Base-by-base conservation (phyloP, 805 yeast genomes). In the Suhomyces faveliae region DNA sequence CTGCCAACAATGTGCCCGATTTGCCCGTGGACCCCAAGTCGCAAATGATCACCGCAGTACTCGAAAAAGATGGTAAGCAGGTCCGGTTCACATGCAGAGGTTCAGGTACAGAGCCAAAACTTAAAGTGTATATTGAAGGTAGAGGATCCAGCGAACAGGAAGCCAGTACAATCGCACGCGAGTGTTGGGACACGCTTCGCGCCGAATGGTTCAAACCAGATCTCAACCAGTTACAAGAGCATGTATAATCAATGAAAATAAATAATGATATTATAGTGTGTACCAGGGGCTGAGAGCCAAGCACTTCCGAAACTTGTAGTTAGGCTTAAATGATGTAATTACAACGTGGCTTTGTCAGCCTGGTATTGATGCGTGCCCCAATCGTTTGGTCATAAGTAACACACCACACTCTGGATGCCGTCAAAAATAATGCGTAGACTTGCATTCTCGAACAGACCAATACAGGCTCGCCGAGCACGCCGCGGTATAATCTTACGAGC, bases 101-200 rank as follows among this genome's bases (percentile, higher is more conserved):
- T 0, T 89, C 96, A 3, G 99, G 99, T 9, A 92, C 99, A 0
- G 99, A 92, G 64, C 97, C 97, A 2, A 92, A 92, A 63, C 72
- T 92, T 53, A 92, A 92, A 64, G 87, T 92, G 0, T 92, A 92
- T 67, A 84, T 92, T 27, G 99, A 92, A 61, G 94, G 95, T 0
- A 66, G 66, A 37, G 76, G 89, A 0, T 43, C 52, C 0, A 35
- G 35, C 23, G 63, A 70, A 7, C 59, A 50, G 0, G 60, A 64
- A 3, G 87, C 96, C 0, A 50, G 56, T 0, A 50, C 38, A 0
- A 59, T 84, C 7, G 92, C 96, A 0, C 66, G 66, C 13, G 64
- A 70, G 17, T 85, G 89, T 7, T 92, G 97, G 97, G 62, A 70
- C 8, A 58, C 73, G 1, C 65, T 91, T 38, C 72, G 61, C 43